Percentiles rank a stretch among this genome's conserved stretches.
Evolutionary conservation across 768 basidiomycete genomes (phyloP).

Genomic region (Termitomyces eurrhizus): DNA sequence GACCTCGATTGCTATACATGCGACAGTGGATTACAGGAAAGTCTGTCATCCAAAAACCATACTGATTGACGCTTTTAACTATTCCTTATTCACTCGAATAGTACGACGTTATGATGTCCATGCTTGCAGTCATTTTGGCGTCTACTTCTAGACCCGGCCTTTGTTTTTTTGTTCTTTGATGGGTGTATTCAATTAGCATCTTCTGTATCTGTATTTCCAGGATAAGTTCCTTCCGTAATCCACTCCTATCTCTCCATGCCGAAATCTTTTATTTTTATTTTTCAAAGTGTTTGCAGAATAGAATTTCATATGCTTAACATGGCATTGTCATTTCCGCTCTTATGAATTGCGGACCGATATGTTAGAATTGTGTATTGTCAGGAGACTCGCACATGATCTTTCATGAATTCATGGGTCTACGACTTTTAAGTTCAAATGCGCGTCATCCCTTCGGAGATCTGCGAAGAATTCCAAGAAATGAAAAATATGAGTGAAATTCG

Average conservation of each 20-base stretch:
- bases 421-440: conserved; percentile 9
- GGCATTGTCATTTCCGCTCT: background rate
- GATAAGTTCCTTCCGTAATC: background rate
- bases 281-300: background rate
- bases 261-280: background rate
- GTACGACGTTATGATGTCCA: background rate
- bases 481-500: background rate
- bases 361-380: background rate
- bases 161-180: background rate
- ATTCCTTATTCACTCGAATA: background rate
- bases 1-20: conserved; percentile 1
- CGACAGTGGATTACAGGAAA: background rate
- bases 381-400: background rate
- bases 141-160: background rate
- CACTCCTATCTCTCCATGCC: background rate
- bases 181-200: background rate
- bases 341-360: background rate
- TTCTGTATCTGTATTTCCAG: background rate
- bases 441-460: conserved; percentile 13
- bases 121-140: background rate
- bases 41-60: background rate
- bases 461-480: conserved; percentile 1
- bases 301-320: background rate
- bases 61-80: background rate
- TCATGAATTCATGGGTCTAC: background rate